Evolutionary conservation across 1,284 basidiomycete species (phyloP).

Genomic region (Gastroboletus turbinatus): DNA sequence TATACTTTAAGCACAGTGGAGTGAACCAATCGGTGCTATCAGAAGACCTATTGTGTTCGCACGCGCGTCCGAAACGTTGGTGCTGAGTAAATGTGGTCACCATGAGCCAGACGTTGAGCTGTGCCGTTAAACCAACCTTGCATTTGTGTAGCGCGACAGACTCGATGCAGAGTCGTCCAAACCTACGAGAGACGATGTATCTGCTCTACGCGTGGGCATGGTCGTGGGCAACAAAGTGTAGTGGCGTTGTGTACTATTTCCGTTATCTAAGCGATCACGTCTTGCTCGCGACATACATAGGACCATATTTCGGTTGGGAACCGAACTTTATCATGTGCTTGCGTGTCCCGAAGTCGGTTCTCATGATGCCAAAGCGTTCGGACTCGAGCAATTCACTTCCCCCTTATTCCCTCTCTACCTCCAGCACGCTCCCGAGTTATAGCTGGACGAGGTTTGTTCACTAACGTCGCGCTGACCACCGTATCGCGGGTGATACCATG

Average conservation of each 20-base stretch:
- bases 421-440: neutral
- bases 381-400: neutral
- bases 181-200: neutral
- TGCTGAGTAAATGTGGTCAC: neutral
- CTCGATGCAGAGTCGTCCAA: constrained; percentile 11
- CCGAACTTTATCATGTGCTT: neutral
- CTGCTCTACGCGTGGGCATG: constrained; percentile 8
- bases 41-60: constrained; percentile 20
- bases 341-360: neutral
- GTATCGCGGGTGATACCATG: constrained; percentile 3
- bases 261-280: constrained; percentile 17
- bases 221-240: neutral
- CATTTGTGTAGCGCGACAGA: constrained; percentile 10
- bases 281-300: neutral
- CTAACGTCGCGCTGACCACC: neutral
- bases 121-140: constrained; percentile 21
- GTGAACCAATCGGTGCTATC: neutral
- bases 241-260: neutral
- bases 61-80: constrained; percentile 1
- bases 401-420: neutral
- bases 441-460: neutral
- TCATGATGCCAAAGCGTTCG: neutral
- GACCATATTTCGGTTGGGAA: neutral
- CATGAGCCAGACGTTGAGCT: neutral
- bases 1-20: constrained; percentile 2